Percentiles rank a stretch among this genome's conserved stretches.
Evolutionary conservation across 2,329 filamentous ascomycete species (phyloP).

Genomic region (Coniochaeta prunicola): DNA sequence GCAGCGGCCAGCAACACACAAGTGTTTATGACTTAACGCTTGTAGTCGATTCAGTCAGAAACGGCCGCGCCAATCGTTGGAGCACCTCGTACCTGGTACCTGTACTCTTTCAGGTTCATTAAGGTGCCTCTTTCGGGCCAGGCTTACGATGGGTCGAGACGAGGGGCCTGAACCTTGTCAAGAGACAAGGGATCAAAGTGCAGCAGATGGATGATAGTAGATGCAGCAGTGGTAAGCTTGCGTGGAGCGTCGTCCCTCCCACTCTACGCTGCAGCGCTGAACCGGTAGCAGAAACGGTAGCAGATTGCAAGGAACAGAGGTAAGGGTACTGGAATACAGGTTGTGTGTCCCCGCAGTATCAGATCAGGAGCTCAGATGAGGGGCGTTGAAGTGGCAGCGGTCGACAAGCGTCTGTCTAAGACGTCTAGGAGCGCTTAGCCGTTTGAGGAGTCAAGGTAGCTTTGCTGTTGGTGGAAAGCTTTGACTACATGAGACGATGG

Average conservation of each 20-base stretch:
- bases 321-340: slow-evolving; percentile 1
- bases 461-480: neutral
- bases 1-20: neutral
- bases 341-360: neutral
- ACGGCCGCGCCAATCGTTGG: neutral
- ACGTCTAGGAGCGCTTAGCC: neutral
- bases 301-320: too few species aligned
- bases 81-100: neutral
- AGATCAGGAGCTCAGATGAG: neutral
- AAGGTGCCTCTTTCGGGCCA: neutral
- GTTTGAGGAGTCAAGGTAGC: neutral
- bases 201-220: neutral
- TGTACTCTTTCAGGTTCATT: neutral
- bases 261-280: too few species aligned
- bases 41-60: neutral
- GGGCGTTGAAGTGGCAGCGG: neutral
- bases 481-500: neutral
- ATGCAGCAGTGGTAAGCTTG: neutral
- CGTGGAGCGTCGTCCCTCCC: neutral
- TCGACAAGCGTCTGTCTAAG: neutral
- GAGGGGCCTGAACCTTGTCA: neutral
- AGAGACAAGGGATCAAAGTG: neutral
- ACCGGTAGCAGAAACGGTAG: neutral
- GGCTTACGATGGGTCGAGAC: neutral
- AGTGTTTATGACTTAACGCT: neutral